Evolutionary conservation across 495 filamentous ascomycete genomes (phyloP), one percentile per base, ranked within the genome.

Genomic region (Aspergillus ostianus): DNA sequence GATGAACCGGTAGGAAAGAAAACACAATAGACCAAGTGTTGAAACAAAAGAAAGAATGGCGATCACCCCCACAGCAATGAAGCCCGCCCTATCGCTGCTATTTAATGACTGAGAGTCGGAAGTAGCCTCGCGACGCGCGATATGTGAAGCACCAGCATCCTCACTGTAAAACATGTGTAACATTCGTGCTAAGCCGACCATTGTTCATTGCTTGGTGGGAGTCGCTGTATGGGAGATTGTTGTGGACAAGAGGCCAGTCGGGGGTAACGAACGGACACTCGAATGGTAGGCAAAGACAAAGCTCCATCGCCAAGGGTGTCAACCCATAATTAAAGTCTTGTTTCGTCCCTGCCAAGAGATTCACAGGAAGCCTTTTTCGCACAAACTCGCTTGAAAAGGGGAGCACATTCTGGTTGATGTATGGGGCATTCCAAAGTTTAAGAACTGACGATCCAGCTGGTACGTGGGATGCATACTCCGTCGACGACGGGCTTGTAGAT

Each of bases 21-120:
- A 86, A 48, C 73, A 64, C 48, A 86, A 73, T 1, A 87, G 73
- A 26, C 68, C 65, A 0, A 82, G 67, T 0, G 81, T 80, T 8
- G 84, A 77, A 20, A 83, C 62, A 67, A 88, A 82, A 12, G 85
- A 87, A 30, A 82, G 67, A 23, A 85, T 67, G 45, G 77, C 82
- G 51, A 86, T 82, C 23, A 78, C 68, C 20, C 82, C 79, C 59
- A 87, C 82, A 7, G 79, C 80, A 30, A 81, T 78, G 63, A 85
- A 79, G 30, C 83, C 83, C 18, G 68, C 60, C 17, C 65, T 69
- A 15, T 69, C 62, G 21, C 61, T 63, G 12, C 69, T 66, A 23
- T 47, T n/a, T 9, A 66, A 23, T 15, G 21, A 15, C 27, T 57
- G 19, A 13, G 50, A 3, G 3, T 9, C 18, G 2, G 21, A 19